These are phyloP conservation scores for Dissophora globulifera DNA, from an alignment of 192 early-diverging fungal genomes.

Conservation along the genomic window DNA sequence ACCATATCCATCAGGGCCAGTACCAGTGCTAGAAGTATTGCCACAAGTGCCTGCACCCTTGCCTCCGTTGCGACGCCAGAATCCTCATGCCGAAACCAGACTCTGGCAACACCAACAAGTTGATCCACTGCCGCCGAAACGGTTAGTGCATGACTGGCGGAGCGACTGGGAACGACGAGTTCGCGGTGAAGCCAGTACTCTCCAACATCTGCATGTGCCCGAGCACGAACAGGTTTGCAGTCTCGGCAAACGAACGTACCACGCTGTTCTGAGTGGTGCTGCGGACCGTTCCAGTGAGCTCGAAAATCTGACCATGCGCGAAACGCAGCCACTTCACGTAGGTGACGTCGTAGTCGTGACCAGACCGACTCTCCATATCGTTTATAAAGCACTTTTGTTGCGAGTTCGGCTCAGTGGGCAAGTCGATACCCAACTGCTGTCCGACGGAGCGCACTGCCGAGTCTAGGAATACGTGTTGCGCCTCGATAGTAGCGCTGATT, in stretches of 20 bases:
- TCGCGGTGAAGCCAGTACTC: conserved; percentile 14
- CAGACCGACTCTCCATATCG: conserved; percentile 12
- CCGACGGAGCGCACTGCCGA: conserved; percentile 5
- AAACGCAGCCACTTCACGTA: conserved; percentile 22
- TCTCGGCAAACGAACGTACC: conserved; percentile 13
- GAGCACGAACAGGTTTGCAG: conserved; percentile 16
- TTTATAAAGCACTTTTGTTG: conserved; percentile 16
- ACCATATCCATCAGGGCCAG: too few species aligned
- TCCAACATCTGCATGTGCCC: conserved; percentile 18
- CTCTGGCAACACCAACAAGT: too few species aligned
- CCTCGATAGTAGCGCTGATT: conserved; percentile 12
- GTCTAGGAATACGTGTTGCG: conserved; percentile 10
- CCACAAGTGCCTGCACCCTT: too few species aligned
- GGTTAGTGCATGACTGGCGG: conserved; percentile 3
- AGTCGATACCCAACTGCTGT: conserved; percentile 8
- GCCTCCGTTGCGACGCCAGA: too few species aligned
- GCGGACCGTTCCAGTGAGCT: conserved; percentile 16
- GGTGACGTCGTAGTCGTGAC: conserved; percentile 17
- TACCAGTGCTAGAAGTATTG: too few species aligned
- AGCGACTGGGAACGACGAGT: conserved; percentile 10
- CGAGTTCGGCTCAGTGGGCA: conserved; percentile 18
- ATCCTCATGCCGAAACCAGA: too few species aligned
- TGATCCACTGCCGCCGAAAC: too few species aligned
- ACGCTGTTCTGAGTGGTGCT: conserved; percentile 15
- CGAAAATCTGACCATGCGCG: conserved; percentile 16